Base-by-base conservation (phyloP, 441 rosid species). In the Gossypium davidsonii region DNA sequence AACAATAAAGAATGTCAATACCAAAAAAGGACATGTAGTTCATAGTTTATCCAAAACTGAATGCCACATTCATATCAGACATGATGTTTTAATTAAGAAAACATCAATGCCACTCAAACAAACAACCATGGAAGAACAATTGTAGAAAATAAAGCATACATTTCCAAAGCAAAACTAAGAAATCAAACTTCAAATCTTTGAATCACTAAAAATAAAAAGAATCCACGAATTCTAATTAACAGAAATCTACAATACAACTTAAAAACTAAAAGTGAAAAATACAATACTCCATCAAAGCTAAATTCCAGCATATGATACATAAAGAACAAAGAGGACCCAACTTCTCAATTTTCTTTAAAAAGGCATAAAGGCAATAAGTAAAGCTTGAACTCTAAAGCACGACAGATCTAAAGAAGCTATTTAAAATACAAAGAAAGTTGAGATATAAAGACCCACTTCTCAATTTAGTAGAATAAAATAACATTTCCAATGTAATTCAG, bases 401-500 rank as follows among this genome's bases (percentile, higher is more conserved):
- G 70, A 42, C 74, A 81, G 89, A 88, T 88, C 84, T 83, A 80
- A 65, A 55, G 34, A 34, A 76, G 73, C 72, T 4, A 34, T 73
- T 51, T 46, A 55, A 37, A 10, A 67, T 34, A 15, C 55, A 52
- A 73, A 74, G 23, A 58, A 28, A 66, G 67, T 57, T 60, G 52
- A 67, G 71, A 72, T 39, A 72, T 66, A 73, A 82, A 48, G 42
- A 73, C 73, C 76, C 71, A 77, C 74, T 78, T 81, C 78, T 76
- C 77, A 78, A 78, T 75, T 51, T 75, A 80, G 78, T 48, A 72
- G 51, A 77, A 81, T 58, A 85, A 79, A 81, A 76, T 59, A 85
- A 67, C 71, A 80, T 78, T 70, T 52, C 17, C 31, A 79, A 17
- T 67, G 39, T 25, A 81, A 87, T 83, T 85, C 80, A 89, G 93